Evolutionary conservation across 2,329 filamentous ascomycete species (phyloP).

Genomic region (Xenoacremonium recifei): DNA sequence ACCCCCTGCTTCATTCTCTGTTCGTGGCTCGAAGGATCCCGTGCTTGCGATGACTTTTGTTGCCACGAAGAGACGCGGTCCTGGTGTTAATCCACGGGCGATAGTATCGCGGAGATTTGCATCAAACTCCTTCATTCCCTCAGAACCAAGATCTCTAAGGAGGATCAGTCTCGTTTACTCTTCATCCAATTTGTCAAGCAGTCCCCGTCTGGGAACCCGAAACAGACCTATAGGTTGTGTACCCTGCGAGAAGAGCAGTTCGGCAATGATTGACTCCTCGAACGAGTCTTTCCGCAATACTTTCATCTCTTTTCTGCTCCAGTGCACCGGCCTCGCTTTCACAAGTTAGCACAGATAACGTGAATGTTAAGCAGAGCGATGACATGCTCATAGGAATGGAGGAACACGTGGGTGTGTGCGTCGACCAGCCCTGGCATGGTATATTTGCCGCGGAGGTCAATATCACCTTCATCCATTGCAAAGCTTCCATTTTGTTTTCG

Average conservation of each 20-base stretch:
- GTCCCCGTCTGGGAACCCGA: background rate
- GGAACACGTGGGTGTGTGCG: slow-evolving; percentile 56
- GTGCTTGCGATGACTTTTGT: slow-evolving; percentile 46
- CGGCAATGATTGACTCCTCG: slow-evolving; percentile 53
- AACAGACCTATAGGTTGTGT: slow-evolving; percentile 49
- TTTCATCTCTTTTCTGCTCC: slow-evolving; percentile 57
- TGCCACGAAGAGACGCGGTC: slow-evolving; percentile 55
- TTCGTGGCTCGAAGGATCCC: slow-evolving; percentile 47
- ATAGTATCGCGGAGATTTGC: slow-evolving; percentile 51
- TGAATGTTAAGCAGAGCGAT: too few relatives aligned
- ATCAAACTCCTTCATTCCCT: slow-evolving; percentile 49
- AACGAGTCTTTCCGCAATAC: slow-evolving; percentile 54
- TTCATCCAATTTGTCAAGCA: too few relatives aligned
- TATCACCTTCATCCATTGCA: slow-evolving; percentile 30
- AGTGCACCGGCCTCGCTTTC: slow-evolving; percentile 38
- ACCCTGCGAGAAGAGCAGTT: slow-evolving; percentile 53
- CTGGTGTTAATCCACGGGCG: slow-evolving; percentile 52
- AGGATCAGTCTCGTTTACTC: background rate
- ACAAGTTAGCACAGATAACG: too few relatives aligned
- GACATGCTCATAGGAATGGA: slow-evolving; percentile 45
- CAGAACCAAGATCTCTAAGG: slow-evolving; percentile 50
- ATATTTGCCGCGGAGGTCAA: slow-evolving; percentile 53
- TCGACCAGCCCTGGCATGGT: slow-evolving; percentile 55
- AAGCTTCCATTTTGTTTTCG: background rate
- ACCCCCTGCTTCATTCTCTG: slow-evolving; percentile 37